Evolutionary conservation across 2,329 filamentous ascomycete species (phyloP).

Genomic region (Talaromyces sp.): DNA sequence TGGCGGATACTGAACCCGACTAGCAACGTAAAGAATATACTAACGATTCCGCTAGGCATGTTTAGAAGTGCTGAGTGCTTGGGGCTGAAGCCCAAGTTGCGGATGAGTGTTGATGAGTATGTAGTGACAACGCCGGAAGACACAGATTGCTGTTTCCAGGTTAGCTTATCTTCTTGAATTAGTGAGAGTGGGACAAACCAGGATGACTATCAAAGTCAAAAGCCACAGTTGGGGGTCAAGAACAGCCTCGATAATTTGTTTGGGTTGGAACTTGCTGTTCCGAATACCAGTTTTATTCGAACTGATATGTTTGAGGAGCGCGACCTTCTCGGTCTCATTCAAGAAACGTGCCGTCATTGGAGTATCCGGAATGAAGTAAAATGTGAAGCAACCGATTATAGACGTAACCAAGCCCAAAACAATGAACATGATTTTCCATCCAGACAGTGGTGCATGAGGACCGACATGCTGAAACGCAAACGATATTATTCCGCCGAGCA

Average conservation of each 20-base stretch:
- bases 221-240: constrained; percentile 44
- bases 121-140: constrained; percentile 43
- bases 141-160: constrained; percentile 27
- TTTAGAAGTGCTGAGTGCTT: constrained; percentile 42
- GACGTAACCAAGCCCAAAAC: constrained; percentile 45
- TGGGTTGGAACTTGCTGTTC: constrained; percentile 44
- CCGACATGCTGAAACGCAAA: constrained; percentile 53
- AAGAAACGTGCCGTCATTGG: constrained; percentile 39
- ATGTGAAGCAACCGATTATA: constrained; percentile 36
- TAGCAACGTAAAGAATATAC: constrained; percentile 37
- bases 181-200: background rate
- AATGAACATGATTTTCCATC: constrained; percentile 50
- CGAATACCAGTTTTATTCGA: constrained; percentile 49
- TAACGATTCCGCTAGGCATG: constrained; percentile 39
- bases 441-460: constrained; percentile 26
- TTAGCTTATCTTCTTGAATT: constrained; percentile 10
- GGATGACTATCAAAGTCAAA: constrained; percentile 25
- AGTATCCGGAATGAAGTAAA: constrained; percentile 46
- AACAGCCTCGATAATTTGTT: constrained; percentile 45
- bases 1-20: constrained; percentile 36
- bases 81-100: constrained; percentile 38
- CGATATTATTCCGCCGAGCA: constrained; percentile 27
- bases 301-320: constrained; percentile 37
- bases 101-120: constrained; percentile 40
- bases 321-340: constrained; percentile 33